Conservation (phyloP, 176 grass and related monocot species). For the Oryza glaberrima region DNA sequence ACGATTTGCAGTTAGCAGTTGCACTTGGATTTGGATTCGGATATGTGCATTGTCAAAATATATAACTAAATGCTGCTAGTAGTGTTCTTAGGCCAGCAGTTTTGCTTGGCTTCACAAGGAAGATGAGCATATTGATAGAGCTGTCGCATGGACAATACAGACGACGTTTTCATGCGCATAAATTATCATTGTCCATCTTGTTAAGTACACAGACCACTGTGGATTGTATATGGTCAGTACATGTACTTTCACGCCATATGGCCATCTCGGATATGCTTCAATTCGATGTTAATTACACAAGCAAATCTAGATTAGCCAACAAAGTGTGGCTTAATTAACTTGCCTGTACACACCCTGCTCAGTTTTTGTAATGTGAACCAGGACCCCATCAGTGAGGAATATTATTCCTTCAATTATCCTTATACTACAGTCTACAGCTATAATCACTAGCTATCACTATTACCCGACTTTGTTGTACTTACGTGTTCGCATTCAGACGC, state of each 20-base stretch:
- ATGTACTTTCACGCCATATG: neutral
- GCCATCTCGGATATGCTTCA: neutral
- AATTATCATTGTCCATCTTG: neutral
- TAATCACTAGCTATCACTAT: neutral
- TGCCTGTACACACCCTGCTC: neutral
- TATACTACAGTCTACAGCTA: too few relatives aligned
- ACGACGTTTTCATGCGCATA: neutral
- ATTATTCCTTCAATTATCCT: neutral
- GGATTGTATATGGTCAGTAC: neutral
- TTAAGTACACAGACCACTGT: neutral
- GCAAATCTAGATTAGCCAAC: neutral
- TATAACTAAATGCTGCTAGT: neutral
- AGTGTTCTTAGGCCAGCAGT: conserved; percentile 1
- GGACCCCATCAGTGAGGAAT: neutral
- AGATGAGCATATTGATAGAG: neutral
- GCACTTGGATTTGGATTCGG: neutral
- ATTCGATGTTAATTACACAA: too few relatives aligned
- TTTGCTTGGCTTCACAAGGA: conserved; percentile 6
- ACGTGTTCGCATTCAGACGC: neutral
- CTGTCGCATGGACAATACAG: neutral
- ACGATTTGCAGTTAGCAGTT: conserved; percentile 26
- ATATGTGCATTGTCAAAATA: neutral
- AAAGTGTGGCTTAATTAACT: neutral
- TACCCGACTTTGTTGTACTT: neutral
- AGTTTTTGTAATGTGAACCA: neutral